Conservation (phyloP, 352 stramenopile genomes). For the Globisporangium mamillatum region DNA sequence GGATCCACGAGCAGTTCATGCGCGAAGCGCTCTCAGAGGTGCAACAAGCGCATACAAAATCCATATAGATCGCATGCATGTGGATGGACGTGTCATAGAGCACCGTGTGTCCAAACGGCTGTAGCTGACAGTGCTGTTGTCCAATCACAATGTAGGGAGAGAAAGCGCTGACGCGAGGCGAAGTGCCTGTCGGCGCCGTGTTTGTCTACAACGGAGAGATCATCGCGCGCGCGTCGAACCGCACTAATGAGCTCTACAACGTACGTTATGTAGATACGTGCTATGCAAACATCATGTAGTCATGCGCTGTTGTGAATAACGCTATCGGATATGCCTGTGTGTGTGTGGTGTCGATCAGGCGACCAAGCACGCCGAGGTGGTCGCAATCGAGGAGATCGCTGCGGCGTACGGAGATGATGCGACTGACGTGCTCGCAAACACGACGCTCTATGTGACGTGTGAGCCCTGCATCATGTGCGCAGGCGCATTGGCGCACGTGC, state of each 20-base stretch:
- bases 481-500: conserved; percentile 74
- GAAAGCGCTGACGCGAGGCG: conserved; percentile 63
- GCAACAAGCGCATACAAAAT: background rate
- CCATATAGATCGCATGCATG: no score
- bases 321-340: background rate
- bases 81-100: background rate
- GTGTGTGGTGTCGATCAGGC: conserved; percentile 33
- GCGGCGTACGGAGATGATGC: conserved; percentile 36
- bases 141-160: conserved; percentile 48
- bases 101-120: background rate
- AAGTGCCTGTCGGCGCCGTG: conserved; percentile 92
- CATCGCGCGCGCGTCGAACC: conserved; percentile 81
- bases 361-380: conserved; percentile 90
- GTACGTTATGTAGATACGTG: conserved; percentile 23
- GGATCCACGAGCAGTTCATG: conserved; percentile 65
- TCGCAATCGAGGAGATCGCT: conserved; percentile 86
- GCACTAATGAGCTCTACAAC: conserved; percentile 87
- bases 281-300: background rate
- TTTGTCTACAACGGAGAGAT: conserved; percentile 81
- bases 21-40: conserved; percentile 68
- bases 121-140: background rate
- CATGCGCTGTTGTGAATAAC: background rate
- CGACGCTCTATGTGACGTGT: conserved; percentile 87
- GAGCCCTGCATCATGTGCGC: conserved; percentile 96
- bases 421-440: conserved; percentile 45